Base-by-base conservation (phyloP, 768 basidiomycete genomes). In the Mycena olivaceomarginata region DNA sequence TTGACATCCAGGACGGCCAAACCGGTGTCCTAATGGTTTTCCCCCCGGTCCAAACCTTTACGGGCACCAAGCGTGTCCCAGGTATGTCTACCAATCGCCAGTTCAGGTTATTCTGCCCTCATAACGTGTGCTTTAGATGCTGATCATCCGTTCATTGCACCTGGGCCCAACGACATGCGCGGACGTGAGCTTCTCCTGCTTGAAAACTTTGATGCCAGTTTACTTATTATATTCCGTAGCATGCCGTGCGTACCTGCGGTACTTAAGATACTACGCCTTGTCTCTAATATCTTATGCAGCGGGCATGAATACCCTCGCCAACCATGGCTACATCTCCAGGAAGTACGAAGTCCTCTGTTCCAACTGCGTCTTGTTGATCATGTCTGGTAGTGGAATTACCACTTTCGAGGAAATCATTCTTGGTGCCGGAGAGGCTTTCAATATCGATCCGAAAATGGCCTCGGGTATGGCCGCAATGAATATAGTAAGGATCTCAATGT, bases 251-350 rank as follows among this genome's bases (percentile, higher is more conserved):
- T 31, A 62, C 37, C 63, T 65, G 63, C 53, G 22, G 40, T 37
- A 41, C 31, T 18, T 31, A 41, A 51, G 15, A 46, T 60, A 12
- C 57, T 63, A 9, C 7, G 57, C 25, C 53, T 69, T 69, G 57
- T 63, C 25, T 71, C 31, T 51, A 16, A 62, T 56, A 43, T 45
- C 46, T 48, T n/a, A 39, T 71, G n/a, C 45, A 71, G 70, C 31
- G 31, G 31, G 31, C 31, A 31, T 31, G 31, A 31, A 31, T 31
- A 31, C 31, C 31, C 31, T 31, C 31, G 31, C 31, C 31, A 31
- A 31, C 31, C 31, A 31, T 31, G 31, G 31, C 31, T 31, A 31
- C 31, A 31, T 31, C 31, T 31, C 31, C 31, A 31, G n/a, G 31
- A 31, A 31, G 31, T 31, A 31, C 31, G 31, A 31, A 31, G 31